Evolutionary conservation across 805 yeast species (phyloP).

Genomic region (Zygotorulaspora sp.): DNA sequence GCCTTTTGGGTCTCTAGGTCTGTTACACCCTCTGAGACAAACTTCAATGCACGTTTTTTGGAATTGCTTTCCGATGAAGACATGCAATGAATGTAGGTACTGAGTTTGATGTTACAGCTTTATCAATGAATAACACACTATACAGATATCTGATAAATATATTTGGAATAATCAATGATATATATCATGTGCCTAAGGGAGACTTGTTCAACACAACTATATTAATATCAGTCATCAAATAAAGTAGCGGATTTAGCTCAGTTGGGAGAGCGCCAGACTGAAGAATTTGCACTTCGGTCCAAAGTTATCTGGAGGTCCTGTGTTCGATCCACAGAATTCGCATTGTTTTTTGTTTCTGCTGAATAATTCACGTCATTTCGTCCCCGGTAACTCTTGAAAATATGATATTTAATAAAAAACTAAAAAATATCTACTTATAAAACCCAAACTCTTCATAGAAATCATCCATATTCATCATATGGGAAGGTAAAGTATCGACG

Average conservation of each 20-base stretch:
- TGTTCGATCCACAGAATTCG: conserved; percentile 81
- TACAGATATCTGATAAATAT: no score
- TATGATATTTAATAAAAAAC: no score
- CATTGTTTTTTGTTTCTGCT: no score
- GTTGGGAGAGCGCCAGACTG: conserved; percentile 46
- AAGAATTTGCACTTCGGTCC: conserved; percentile 24
- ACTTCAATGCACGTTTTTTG: conserved; percentile 18
- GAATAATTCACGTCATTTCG: no score
- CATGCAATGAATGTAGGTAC: not conserved
- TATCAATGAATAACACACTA: no score
- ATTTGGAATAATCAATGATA: no score
- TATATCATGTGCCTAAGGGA: no score
- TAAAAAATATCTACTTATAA: conserved; percentile 19
- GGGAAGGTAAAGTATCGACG: conserved; percentile 15
- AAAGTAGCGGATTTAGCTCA: conserved; percentile 41
- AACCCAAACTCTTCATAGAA: conserved; percentile 26
- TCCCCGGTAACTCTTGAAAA: no score
- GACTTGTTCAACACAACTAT: no score
- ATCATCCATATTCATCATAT: conserved; percentile 14
- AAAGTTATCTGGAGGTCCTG: conserved; percentile 64
- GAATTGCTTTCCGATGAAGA: conserved; percentile 3
- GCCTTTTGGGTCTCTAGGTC: conserved; percentile 24
- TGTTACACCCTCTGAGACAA: conserved; percentile 30
- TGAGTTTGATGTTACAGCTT: not conserved
- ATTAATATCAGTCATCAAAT: no score